Evolutionary conservation across 352 stramenopile genomes (phyloP).

Genomic region (Phytopythium sindhum): DNA sequence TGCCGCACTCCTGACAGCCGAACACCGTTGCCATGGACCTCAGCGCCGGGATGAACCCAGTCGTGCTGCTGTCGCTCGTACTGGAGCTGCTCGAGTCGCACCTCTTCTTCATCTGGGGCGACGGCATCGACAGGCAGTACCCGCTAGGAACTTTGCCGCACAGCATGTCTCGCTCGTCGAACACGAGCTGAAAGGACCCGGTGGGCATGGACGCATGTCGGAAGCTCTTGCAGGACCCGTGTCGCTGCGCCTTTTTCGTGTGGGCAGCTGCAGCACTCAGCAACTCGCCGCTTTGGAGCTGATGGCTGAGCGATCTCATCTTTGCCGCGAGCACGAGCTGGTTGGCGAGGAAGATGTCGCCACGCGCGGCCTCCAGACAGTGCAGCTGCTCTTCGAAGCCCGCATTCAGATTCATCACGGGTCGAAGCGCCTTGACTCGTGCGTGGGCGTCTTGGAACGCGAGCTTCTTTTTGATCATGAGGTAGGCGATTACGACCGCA

Average conservation of each 20-base stretch:
- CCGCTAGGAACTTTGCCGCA: slow-evolving; percentile 46
- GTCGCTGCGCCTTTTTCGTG: slow-evolving; percentile 17
- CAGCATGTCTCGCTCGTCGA: slow-evolving; percentile 62
- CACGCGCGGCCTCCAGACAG: slow-evolving; percentile 57
- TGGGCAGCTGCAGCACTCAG: slow-evolving; percentile 15
- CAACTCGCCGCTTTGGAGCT: slow-evolving; percentile 30
- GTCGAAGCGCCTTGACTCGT: slow-evolving; percentile 52
- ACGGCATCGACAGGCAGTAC: slow-evolving; percentile 46
- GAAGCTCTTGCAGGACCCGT: slow-evolving; percentile 17
- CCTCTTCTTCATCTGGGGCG: slow-evolving; percentile 11
- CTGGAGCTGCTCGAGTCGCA: background rate
- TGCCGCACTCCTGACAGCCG: slow-evolving; percentile 52
- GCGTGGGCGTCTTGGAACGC: slow-evolving; percentile 42
- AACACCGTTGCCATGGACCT: slow-evolving; percentile 72
- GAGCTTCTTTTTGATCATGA: slow-evolving; percentile 71
- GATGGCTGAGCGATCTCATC: slow-evolving; percentile 30
- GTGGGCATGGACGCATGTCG: slow-evolving; percentile 3
- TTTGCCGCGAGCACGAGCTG: slow-evolving; percentile 63
- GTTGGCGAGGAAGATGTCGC: slow-evolving; percentile 74
- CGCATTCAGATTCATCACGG: slow-evolving; percentile 70
- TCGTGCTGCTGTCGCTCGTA: background rate
- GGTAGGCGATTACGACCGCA: slow-evolving; percentile 69
- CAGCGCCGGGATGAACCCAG: slow-evolving; percentile 64
- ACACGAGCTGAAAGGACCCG: slow-evolving; percentile 10
- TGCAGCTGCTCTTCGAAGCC: slow-evolving; percentile 86